Evolutionary conservation across 2,329 filamentous ascomycete genomes (phyloP), one percentile per base, ranked within the genome.

Genomic region (Apiospora hydei): DNA sequence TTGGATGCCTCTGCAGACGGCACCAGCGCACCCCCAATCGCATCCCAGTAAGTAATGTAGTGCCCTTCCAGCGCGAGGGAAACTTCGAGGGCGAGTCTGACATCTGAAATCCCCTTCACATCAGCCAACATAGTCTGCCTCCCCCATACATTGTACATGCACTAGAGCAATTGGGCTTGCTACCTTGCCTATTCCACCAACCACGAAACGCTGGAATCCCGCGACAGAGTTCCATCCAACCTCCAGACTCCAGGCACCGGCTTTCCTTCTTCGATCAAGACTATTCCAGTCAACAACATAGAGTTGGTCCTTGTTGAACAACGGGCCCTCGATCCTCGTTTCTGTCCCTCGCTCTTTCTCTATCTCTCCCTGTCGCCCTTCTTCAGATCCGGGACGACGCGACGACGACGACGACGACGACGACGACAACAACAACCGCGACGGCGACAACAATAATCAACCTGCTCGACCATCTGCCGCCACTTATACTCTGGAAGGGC

Each of bases 271-370:
- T 38, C 53, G 16, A 61, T 11, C 57, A 38, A 41, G 34, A 64
- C 34, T 41, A 30, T 61, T 64, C 34, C 34, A 38, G 21, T 64
- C 18, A 34, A n/a, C 57, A 41, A 64, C 10, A n/a, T 8, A 64
- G 57, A 64, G 57, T 41, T n/a, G 57, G 57, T 64, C 57, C 57
- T 64, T 64, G 57, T 64, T 64, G 57, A 64, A 64, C 57, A 64
- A 64, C 57, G 57, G 57, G 13, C 57, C 53, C 57, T 64, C 57
- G 34, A 41, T 6, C 57, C 34, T 41, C 57, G 57, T 73, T 72
- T 69, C 72, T 70, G 72, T 75, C 74, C 72, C 74, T 75, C 73
- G 70, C 71, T 75, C 71, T 74, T 21, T 57, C 72, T 69, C 71
- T 70, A 70, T 75, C 74, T 71, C 74, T 75, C 73, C 68, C 71